These are phyloP conservation scores for Mortierella sp. DNA, from an alignment of 371 early-diverging fungal species.

Conservation along the genomic window DNA sequence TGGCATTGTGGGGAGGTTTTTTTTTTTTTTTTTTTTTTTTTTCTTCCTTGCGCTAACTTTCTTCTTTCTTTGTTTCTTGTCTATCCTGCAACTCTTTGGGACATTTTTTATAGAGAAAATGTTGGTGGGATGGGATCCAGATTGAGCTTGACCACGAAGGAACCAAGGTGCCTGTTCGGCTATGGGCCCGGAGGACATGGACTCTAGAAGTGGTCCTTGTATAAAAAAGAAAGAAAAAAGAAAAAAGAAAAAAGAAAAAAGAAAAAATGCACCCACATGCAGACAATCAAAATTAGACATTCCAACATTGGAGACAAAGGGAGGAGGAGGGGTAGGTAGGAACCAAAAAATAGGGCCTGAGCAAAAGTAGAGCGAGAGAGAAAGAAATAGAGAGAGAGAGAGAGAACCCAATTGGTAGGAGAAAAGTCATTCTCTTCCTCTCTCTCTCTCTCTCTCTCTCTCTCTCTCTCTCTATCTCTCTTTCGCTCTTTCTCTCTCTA, in stretches of 20 bases:
- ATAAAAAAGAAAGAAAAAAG: constrained; percentile 40
- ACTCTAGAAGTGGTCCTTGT: constrained; percentile 84
- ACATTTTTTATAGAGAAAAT: constrained; percentile 73
- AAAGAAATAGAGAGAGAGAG: too few relatives aligned
- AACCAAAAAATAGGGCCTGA: too few relatives aligned
- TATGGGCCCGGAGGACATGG: constrained; percentile 90
- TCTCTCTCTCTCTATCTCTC: not conserved
- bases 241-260: not conserved
- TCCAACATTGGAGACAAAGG: too few relatives aligned
- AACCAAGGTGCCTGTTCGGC: constrained; percentile 66
- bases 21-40: constrained; percentile 5
- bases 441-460: not conserved
- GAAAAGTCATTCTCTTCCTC: too few relatives aligned
- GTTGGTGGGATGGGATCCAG: constrained; percentile 89
- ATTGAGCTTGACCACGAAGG: constrained; percentile 65
- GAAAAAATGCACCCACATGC: not conserved
- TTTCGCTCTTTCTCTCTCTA: not conserved
- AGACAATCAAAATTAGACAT: too few relatives aligned
- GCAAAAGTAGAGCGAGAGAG: too few relatives aligned
- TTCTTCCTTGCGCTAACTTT: too few relatives aligned
- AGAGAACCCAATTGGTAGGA: too few relatives aligned
- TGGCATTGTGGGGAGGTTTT: not conserved
- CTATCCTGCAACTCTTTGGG: constrained; percentile 1
- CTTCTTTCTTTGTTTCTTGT: constrained; percentile 4
- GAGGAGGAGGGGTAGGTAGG: too few relatives aligned